Base-by-base conservation (phyloP, 768 basidiomycete species). In the Phlebiopsis gigantea region DNA sequence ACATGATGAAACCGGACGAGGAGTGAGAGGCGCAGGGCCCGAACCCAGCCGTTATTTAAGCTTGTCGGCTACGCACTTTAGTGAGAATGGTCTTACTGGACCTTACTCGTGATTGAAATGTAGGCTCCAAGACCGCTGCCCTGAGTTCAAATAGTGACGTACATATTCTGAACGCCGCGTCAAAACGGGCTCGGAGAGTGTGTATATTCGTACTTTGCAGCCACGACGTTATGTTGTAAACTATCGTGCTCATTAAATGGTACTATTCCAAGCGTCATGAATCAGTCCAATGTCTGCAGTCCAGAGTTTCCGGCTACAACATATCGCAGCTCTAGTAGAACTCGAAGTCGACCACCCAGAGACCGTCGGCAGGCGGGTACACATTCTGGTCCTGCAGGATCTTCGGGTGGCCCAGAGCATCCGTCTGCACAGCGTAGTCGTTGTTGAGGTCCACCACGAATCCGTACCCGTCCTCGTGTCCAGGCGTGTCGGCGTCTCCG, bases 251-350 rank as follows among this genome's bases (percentile, higher is more conserved):
- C n/a, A n/a, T n/a, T n/a, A n/a, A n/a, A n/a, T n/a, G n/a, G n/a
- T n/a, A n/a, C n/a, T n/a, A n/a, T n/a, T n/a, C n/a, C n/a, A n/a
- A 62, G 56, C 22, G 2, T 17, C 12, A 48, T 25, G 8, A 46
- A 5, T 44, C 6, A 34, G 30, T 14, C 34, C n/a, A 12, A 25
- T 24, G 7, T 8, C 5, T 22, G 26, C 24, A 34, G 10, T 10
- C 41, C 10, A 34, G n/a, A 6, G 7, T 54, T 7, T 9, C 41
- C 15, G n/a, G 24, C 6, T 25, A 4, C 39, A 8, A 9, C n/a
- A n/a, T n/a, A n/a, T n/a, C n/a, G n/a, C n/a, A n/a, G n/a, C n/a
- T n/a, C n/a, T 39, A 39, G 17, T 39, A 39, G 34, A 39, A 39
- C 8, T 39, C 34, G 34, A 39, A 39, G 34, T 39, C 34, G 12